Evolutionary conservation across 371 early-diverging fungal genomes (phyloP).

Genomic region (Syncephalastrum sp.): DNA sequence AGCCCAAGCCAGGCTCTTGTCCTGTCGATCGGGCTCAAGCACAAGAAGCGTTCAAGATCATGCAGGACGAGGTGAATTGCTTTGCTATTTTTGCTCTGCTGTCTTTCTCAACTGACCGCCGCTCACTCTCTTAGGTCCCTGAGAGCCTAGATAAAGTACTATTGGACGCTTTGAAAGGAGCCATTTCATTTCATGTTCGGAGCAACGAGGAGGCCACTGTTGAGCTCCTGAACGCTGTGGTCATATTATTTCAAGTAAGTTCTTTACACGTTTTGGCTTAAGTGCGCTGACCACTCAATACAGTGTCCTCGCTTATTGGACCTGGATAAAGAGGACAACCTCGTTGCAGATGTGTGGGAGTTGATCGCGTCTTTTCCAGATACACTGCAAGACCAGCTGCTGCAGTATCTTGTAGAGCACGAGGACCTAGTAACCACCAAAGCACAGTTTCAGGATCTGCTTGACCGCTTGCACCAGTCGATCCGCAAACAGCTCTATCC

Average conservation of each 20-base stretch:
- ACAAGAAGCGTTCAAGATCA: conserved; percentile 11
- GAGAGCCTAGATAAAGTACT: background rate
- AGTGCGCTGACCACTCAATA: background rate
- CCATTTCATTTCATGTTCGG: background rate
- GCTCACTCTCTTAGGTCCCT: too few relatives aligned
- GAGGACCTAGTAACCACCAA: conserved; percentile 6
- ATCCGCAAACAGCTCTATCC: conserved; percentile 16
- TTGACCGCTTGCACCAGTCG: conserved; percentile 25
- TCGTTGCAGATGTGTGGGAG: conserved; percentile 31
- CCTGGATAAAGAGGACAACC: conserved; percentile 6
- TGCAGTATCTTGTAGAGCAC: conserved; percentile 24
- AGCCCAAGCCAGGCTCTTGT: conserved; percentile 2
- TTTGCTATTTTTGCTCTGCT: background rate
- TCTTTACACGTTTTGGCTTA: background rate
- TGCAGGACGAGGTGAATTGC: conserved; percentile 10
- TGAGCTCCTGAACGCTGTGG: conserved; percentile 22
- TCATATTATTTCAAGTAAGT: conserved; percentile 38
- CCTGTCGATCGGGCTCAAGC: conserved; percentile 23
- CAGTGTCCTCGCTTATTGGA: conserved; percentile 26
- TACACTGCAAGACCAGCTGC: conserved; percentile 21
- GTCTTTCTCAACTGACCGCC: background rate
- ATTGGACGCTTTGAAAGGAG: background rate
- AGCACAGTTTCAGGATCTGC: conserved; percentile 8
- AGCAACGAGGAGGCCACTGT: conserved; percentile 13
- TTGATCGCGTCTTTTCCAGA: conserved; percentile 18